Evolutionary conservation across 192 early-diverging fungal species (phyloP).

Genomic region (Geranomyces variabilis): DNA sequence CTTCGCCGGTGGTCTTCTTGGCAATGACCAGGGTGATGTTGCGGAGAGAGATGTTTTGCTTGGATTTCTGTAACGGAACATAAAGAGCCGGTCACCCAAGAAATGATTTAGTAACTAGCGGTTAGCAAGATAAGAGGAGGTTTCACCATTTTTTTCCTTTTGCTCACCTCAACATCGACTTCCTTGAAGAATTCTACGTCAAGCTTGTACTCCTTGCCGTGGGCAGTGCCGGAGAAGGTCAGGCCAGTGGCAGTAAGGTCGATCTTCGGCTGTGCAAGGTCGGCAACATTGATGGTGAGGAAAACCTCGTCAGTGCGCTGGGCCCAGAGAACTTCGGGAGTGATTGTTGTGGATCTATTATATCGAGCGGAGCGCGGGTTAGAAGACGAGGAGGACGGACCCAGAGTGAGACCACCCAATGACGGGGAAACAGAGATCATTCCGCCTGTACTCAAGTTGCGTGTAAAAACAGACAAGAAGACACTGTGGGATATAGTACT

Average conservation of each 20-base stretch:
- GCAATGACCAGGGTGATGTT: slow-evolving; percentile 68
- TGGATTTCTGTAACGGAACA: slow-evolving; percentile 63
- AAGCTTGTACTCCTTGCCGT: slow-evolving; percentile 70
- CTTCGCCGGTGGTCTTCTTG: slow-evolving; percentile 69
- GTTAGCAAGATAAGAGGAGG: no score
- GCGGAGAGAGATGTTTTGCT: slow-evolving; percentile 67
- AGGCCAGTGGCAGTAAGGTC: slow-evolving; percentile 60
- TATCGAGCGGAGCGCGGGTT: no score
- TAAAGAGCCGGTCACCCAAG: no score
- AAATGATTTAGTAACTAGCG: no score
- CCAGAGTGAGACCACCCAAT: no score
- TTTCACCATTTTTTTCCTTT: no score
- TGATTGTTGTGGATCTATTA: slow-evolving; percentile 40
- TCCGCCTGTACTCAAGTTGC: no score
- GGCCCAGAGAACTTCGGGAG: slow-evolving; percentile 86
- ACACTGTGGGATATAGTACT: no score
- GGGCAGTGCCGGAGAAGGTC: slow-evolving; percentile 65
- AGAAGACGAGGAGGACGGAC: no score
- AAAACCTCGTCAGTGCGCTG: slow-evolving; percentile 81
- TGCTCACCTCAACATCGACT: slow-evolving; percentile 66
- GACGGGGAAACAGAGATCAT: no score
- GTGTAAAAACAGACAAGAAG: no score
- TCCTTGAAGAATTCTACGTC: slow-evolving; percentile 73
- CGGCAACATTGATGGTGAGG: slow-evolving; percentile 79
- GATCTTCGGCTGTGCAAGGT: slow-evolving; percentile 60